Conservation (phyloP, 2,329 filamentous ascomycete genomes). For the Tolypocladium endophyticum region DNA sequence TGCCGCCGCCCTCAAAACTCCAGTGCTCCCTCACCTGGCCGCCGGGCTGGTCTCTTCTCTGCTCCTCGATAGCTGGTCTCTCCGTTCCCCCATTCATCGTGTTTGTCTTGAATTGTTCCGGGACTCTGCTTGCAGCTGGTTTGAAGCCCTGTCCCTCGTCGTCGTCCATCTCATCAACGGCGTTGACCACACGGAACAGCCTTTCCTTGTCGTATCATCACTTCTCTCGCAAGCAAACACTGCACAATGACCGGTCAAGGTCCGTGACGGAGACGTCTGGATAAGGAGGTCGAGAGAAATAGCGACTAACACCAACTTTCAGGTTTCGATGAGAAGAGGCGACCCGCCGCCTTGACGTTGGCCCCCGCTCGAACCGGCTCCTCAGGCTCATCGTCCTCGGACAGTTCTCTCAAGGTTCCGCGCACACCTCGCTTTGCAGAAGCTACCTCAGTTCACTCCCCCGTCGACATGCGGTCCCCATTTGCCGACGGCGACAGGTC, state of each 20-base stretch:
- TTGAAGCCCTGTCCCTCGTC: conserved; percentile 5
- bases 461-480: conserved; percentile 50
- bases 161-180: conserved; percentile 1
- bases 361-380: conserved; percentile 37
- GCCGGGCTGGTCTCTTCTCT: conserved; percentile 13
- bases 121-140: conserved; percentile 8
- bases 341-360: conserved; percentile 45
- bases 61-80: conserved; percentile 46
- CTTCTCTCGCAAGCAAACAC: conserved; percentile 5
- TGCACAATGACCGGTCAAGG: conserved; percentile 28
- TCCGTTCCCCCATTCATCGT: conserved; percentile 25
- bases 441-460: conserved; percentile 69
- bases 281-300: background rate
- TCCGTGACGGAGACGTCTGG: conserved; percentile 13
- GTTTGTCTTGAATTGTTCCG: conserved; percentile 21
- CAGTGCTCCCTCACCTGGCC: conserved; percentile 28
- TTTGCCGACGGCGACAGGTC: conserved; percentile 50
- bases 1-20: conserved; percentile 38
- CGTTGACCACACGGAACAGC: conserved; percentile 1
- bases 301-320: conserved; percentile 11
- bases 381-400: conserved; percentile 39
- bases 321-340: conserved; percentile 41
- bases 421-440: conserved; percentile 73
- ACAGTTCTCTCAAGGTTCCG: conserved; percentile 52
- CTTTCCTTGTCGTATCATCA: conserved; percentile 3